Percentiles rank a stretch among this genome's conserved stretches.
Evolutionary conservation across 768 basidiomycete genomes (phyloP).

Genomic region (Suillus paluster): DNA sequence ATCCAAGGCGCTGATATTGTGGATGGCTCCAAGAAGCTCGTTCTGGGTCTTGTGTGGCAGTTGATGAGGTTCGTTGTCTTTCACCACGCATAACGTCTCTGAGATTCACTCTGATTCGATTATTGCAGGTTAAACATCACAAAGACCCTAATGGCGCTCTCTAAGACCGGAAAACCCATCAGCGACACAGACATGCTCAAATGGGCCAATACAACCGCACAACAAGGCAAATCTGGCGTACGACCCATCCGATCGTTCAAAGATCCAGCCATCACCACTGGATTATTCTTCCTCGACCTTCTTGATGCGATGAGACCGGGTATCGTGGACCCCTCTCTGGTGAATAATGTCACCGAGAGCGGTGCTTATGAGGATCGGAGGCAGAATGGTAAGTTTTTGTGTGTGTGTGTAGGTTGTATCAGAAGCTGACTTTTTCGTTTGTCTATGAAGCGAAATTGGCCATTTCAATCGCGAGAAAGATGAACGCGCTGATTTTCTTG

Average conservation of each 20-base stretch:
- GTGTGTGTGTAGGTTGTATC: not conserved
- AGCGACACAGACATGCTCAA: slow-evolving; percentile 93
- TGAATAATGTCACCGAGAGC: slow-evolving; percentile 60
- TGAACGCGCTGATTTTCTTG: slow-evolving; percentile 94
- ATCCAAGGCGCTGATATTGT: slow-evolving; percentile 98
- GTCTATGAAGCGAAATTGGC: slow-evolving; percentile 97
- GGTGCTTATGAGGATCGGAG: slow-evolving; percentile 87
- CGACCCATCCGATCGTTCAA: slow-evolving; percentile 89
- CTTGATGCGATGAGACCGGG: slow-evolving; percentile 91
- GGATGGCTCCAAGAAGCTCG: slow-evolving; percentile 89
- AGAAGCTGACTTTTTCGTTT: slow-evolving; percentile 5
- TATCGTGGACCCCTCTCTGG: slow-evolving; percentile 88
- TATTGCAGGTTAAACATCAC: slow-evolving; percentile 77
- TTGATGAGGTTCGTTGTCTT: slow-evolving; percentile 77
- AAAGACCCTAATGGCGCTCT: slow-evolving; percentile 81
- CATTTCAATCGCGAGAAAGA: slow-evolving; percentile 98
- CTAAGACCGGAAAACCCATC: slow-evolving; percentile 77
- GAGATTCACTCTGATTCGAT: not conserved
- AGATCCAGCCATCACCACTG: slow-evolving; percentile 87
- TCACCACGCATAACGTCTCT: not conserved
- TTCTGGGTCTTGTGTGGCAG: slow-evolving; percentile 97
- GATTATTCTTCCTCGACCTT: slow-evolving; percentile 91
- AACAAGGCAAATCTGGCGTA: slow-evolving; percentile 62
- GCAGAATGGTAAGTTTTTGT: slow-evolving; percentile 75
- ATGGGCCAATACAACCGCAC: slow-evolving; percentile 93